Evolutionary conservation across 225 moss, liverwort and hornwort species (phyloP).

Genomic region (Climacium dendroides): DNA sequence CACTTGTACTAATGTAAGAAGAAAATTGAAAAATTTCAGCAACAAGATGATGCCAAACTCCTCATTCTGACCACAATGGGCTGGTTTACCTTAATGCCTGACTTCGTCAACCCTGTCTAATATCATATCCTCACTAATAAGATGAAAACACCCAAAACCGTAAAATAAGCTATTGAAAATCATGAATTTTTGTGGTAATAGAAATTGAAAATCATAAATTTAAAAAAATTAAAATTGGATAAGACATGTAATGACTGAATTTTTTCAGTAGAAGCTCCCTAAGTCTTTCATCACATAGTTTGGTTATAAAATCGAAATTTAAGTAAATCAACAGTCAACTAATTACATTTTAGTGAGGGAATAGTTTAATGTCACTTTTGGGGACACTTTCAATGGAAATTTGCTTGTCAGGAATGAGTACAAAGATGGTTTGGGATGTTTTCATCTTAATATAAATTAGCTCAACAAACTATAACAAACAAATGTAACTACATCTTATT

Average conservation of each 20-base stretch:
- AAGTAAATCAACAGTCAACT: accelerated
- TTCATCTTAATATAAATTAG: neutral
- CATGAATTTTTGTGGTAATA: too few relatives aligned
- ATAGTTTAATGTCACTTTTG: neutral
- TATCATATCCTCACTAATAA: neutral
- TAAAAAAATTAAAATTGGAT: neutral
- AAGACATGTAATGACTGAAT: neutral
- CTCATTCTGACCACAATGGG: too few relatives aligned
- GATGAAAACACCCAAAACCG: neutral
- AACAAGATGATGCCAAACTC: too few relatives aligned
- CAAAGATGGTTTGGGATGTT: accelerated
- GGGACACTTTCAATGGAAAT: neutral
- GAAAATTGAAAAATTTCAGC: too few relatives aligned
- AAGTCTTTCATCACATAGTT: neutral
- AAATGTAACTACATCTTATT: neutral
- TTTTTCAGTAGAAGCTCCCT: neutral
- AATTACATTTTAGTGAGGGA: neutral
- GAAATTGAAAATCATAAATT: too few relatives aligned
- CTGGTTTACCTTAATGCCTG: too few relatives aligned
- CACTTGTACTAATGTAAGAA: too few relatives aligned
- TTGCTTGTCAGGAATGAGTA: neutral
- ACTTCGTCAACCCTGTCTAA: neutral
- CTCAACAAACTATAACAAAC: neutral
- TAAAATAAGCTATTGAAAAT: neutral
- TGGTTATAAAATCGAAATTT: neutral